Conservation (phyloP, 805 yeast genomes). For the Candida tallmaniae region DNA sequence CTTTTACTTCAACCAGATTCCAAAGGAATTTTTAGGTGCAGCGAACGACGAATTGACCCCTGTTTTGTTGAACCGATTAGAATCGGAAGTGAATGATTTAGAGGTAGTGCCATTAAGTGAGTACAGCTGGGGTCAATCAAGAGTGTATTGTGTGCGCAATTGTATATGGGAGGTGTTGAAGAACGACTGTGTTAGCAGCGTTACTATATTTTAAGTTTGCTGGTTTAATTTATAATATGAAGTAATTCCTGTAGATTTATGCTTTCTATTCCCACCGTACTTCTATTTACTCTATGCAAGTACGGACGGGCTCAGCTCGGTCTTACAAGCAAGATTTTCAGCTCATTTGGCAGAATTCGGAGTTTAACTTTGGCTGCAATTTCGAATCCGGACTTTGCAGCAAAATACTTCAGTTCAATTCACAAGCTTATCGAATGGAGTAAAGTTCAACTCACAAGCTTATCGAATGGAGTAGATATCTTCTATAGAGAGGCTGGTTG, state of each 20-base stretch:
- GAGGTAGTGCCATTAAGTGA: conserved; percentile 12
- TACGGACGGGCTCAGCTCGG: too few relatives aligned
- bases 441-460: too few relatives aligned
- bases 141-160: conserved; percentile 34
- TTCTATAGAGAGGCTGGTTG: conserved; percentile 16
- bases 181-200: conserved; percentile 11
- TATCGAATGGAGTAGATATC: conserved; percentile 12
- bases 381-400: too few relatives aligned
- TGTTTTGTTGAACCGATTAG: conserved; percentile 34
- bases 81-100: conserved; percentile 33
- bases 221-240: too few relatives aligned
- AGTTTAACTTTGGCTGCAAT: too few relatives aligned
- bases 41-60: conserved; percentile 15
- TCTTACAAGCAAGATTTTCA: too few relatives aligned
- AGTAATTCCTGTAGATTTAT: too few relatives aligned
- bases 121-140: conserved; percentile 41
- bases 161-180: conserved; percentile 43
- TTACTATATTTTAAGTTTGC: conserved; percentile 6
- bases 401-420: too few relatives aligned
- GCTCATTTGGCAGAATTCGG: too few relatives aligned
- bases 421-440: conserved; percentile 11
- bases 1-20: conserved; percentile 30
- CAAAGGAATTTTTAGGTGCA: conserved; percentile 13
- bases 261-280: too few relatives aligned
- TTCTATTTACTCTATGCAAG: neutral